Percentiles rank a stretch among this genome's conserved stretches.
phyloP scores from a whole-genome alignment of 2,329 filamentous ascomycete genomes.

The Pseudocercospora ulei region DNA sequence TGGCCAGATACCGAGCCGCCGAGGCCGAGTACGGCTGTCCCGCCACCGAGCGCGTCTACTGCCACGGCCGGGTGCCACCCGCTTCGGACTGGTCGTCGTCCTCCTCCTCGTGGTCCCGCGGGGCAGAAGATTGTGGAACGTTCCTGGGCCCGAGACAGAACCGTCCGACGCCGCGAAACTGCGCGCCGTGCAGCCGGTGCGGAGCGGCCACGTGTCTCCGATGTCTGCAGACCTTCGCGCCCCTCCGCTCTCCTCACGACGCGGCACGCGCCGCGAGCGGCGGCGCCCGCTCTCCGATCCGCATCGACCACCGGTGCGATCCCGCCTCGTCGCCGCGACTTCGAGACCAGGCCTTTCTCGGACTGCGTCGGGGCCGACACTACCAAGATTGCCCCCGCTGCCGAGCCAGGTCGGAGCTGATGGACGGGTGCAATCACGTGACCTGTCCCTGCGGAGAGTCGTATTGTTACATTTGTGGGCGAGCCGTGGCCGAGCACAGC shows the following conservation, averaged over 20 bases:
- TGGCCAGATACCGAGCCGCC: conserved; percentile 13
- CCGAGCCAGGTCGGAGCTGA: conserved; percentile 10
- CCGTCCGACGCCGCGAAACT: not conserved
- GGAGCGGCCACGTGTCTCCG: conserved; percentile 6
- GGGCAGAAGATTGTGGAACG: conserved; percentile 6
- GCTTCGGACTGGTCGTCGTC: not conserved
- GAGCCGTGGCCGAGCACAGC: conserved; percentile 4
- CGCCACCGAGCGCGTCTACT: conserved; percentile 19
- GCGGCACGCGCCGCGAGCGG: no score
- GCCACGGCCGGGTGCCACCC: conserved; percentile 1
- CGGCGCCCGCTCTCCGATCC: not conserved
- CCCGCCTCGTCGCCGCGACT: conserved; percentile 1
- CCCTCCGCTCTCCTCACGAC: no score
- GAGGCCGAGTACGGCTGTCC: conserved; percentile 13
- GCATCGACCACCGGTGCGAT: conserved; percentile 14
- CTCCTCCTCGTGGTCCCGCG: not conserved
- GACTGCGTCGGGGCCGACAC: conserved; percentile 16
- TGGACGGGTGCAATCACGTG: conserved; percentile 21
- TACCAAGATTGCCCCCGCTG: conserved; percentile 22
- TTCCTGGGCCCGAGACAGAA: conserved; percentile 2
- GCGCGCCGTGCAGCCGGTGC: conserved; percentile 8
- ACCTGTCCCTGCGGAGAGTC: conserved; percentile 17
- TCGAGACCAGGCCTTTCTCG: conserved; percentile 14
- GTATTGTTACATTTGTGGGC: conserved; percentile 19
- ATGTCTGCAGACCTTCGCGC: conserved; percentile 9